phyloP scores from a whole-genome alignment of 148 eudicot genomes.

The Fagopyrum homotropicum region DNA sequence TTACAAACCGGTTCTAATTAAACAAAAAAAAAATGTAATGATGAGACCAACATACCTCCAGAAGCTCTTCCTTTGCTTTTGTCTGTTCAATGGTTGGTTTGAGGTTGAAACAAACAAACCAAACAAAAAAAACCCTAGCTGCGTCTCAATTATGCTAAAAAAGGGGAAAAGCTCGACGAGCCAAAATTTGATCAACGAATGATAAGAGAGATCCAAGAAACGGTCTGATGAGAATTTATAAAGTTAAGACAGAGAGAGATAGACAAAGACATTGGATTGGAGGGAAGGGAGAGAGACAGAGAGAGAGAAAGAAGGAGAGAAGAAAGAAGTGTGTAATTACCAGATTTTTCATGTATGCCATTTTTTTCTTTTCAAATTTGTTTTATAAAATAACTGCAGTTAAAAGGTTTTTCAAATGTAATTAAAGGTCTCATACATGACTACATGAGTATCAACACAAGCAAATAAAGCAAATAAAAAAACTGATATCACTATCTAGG shows the following conservation, averaged over 20 bases:
- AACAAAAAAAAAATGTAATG: neutral
- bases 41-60: conserved; percentile 21
- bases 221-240: conserved; percentile 12
- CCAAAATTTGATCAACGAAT: neutral
- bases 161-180: neutral
- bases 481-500: no score
- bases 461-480: no score
- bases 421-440: no score
- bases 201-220: conserved; percentile 14
- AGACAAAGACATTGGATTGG: conserved; percentile 14
- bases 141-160: neutral
- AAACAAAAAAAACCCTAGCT: conserved; percentile 16
- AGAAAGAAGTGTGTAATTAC: neutral
- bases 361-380: neutral
- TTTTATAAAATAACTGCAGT: neutral
- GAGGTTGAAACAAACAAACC: neutral
- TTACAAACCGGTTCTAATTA: neutral
- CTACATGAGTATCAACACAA: no score
- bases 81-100: neutral
- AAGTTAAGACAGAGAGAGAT: conserved; percentile 13
- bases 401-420: neutral
- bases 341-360: neutral
- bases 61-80: neutral
- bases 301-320: conserved; percentile 8
- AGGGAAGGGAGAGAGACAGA: conserved; percentile 1